Conservation (phyloP, 768 basidiomycete genomes). For the Gelatoporia subvermispora region DNA sequence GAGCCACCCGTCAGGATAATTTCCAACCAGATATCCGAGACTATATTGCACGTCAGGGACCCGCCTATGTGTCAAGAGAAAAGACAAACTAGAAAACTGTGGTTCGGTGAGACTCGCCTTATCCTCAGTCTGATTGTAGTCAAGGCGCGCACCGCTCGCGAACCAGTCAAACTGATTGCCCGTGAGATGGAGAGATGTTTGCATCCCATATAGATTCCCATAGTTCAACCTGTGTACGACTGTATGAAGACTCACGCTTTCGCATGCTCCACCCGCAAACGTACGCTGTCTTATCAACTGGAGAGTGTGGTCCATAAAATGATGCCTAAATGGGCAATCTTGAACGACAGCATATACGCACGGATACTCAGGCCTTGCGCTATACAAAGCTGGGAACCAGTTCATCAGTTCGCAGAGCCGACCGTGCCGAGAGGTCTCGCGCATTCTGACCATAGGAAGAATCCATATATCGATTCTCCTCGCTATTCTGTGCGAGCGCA, state of each 20-base stretch:
- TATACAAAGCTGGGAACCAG: slow-evolving; percentile 17
- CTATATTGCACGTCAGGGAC: slow-evolving; percentile 1
- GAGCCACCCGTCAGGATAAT: slow-evolving; percentile 25
- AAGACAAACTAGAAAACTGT: slow-evolving; percentile 11
- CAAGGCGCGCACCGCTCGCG: slow-evolving; percentile 8
- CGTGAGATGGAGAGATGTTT: slow-evolving; percentile 10
- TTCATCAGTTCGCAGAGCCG: background rate
- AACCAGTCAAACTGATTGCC: slow-evolving; percentile 15
- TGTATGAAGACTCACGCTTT: too few species aligned
- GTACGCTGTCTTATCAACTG: slow-evolving; percentile 29
- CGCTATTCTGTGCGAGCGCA: slow-evolving; percentile 6
- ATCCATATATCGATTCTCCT: slow-evolving; percentile 25
- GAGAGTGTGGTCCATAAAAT: too few species aligned
- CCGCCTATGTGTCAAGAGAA: slow-evolving; percentile 7
- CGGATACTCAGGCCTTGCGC: slow-evolving; percentile 25
- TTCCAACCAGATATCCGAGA: slow-evolving; percentile 26
- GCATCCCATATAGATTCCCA: slow-evolving; percentile 28
- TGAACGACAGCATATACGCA: background rate
- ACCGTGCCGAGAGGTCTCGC: background rate
- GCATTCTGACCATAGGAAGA: slow-evolving; percentile 14
- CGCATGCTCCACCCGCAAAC: background rate
- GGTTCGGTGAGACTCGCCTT: slow-evolving; percentile 10
- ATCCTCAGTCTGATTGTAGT: slow-evolving; percentile 6
- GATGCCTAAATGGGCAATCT: too few species aligned
- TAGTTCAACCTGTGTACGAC: slow-evolving; percentile 18